Evolutionary conservation across 805 yeast genomes (phyloP).

Genomic region (Hanseniaspora clermontiae): DNA sequence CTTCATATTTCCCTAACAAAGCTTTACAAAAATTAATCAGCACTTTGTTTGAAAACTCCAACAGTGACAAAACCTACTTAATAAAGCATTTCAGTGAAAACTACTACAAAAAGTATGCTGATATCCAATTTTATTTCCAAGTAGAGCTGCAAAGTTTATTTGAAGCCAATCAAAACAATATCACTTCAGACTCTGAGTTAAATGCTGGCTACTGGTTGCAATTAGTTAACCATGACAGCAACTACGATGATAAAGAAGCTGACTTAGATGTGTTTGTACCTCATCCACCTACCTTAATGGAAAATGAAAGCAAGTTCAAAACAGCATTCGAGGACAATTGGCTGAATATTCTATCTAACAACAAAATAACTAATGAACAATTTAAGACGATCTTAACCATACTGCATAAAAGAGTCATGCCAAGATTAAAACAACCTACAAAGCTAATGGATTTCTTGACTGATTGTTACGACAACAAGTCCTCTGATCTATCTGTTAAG

Average conservation of each 20-base stretch:
- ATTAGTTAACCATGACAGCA: slow-evolving; percentile 28
- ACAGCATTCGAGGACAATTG: slow-evolving; percentile 59
- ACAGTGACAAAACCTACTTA: slow-evolving; percentile 36
- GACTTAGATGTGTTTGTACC: slow-evolving; percentile 31
- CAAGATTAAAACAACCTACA: slow-evolving; percentile 67
- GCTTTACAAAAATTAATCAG: slow-evolving; percentile 35
- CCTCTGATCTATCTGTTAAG: slow-evolving; percentile 34
- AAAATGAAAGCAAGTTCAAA: slow-evolving; percentile 38
- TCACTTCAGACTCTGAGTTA: slow-evolving; percentile 24
- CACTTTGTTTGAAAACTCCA: slow-evolving; percentile 28
- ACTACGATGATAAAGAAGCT: slow-evolving; percentile 27
- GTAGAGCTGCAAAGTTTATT: slow-evolving; percentile 32
- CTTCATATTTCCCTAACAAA: slow-evolving; percentile 51
- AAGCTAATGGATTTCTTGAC: slow-evolving; percentile 86
- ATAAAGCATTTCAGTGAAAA: slow-evolving; percentile 44
- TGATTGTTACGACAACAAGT: slow-evolving; percentile 49
- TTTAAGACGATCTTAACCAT: slow-evolving; percentile 57
- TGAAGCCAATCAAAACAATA: slow-evolving; percentile 4
- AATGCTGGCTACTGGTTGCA: slow-evolving; percentile 25
- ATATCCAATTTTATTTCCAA: slow-evolving; percentile 64
- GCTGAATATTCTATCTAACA: slow-evolving; percentile 42
- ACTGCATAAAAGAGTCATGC: slow-evolving; percentile 74
- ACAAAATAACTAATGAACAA: slow-evolving; percentile 38
- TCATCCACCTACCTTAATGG: slow-evolving; percentile 37
- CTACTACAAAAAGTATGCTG: slow-evolving; percentile 52